Percentiles rank a stretch among this genome's conserved stretches.
Conservation (phyloP, 2,329 filamentous ascomycete genomes). For the Claviceps maximensis region DNA sequence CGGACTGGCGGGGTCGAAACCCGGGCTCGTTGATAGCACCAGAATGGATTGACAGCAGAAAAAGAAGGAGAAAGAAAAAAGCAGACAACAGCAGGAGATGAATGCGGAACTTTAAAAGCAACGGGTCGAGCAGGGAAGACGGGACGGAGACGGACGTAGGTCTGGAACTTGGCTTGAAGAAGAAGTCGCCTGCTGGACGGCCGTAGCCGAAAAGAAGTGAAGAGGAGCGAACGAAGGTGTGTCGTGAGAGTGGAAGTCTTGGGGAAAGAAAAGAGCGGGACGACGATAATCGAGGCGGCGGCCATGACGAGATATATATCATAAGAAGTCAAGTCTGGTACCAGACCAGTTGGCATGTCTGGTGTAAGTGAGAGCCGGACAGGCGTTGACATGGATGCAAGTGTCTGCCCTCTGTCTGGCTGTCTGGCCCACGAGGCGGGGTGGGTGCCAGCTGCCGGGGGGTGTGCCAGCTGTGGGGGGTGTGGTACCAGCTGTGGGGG, state of each 20-base stretch:
- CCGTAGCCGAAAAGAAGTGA: constrained; percentile 41
- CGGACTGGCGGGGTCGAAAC: not conserved
- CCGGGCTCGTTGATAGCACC: not conserved
- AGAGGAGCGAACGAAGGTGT: not conserved
- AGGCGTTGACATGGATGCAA: no score
- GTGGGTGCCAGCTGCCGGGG: no score
- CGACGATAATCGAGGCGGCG: not conserved
- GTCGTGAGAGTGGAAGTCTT: no score
- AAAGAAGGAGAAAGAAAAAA: constrained; percentile 26
- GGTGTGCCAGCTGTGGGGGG: no score
- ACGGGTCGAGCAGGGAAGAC: constrained; percentile 35
- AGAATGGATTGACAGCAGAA: not conserved
- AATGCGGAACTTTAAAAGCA: constrained; percentile 32
- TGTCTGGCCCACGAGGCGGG: no score
- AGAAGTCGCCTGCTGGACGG: constrained; percentile 42
- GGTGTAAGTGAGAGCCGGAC: no score
- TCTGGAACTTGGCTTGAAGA: constrained; percentile 1
- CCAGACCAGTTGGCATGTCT: no score
- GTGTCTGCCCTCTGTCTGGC: no score
- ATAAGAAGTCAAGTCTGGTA: no score
- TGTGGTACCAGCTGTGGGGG: no score
- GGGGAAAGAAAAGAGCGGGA: not conserved
- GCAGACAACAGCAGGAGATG: constrained; percentile 23
- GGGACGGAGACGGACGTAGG: constrained; percentile 12
- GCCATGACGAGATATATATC: no score